A percentile compares a stretch with the other conserved stretches of the same genome.
Conservation (phyloP, 768 basidiomycete species). For the Tulasnella sp. region DNA sequence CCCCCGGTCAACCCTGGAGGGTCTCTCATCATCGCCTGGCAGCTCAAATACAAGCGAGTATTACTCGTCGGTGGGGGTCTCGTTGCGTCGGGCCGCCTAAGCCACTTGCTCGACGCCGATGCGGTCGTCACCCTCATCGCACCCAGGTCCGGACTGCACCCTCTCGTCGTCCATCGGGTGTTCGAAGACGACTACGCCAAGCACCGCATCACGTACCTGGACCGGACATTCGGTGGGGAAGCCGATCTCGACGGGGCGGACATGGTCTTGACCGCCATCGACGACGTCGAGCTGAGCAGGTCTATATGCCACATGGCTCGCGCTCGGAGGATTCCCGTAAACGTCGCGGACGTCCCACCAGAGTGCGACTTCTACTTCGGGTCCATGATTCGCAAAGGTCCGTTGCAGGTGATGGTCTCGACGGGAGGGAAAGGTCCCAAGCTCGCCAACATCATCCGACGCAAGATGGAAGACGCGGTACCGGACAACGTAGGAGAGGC, state of each 20-base stretch:
- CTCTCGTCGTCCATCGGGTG: constrained; percentile 23
- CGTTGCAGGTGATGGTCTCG: constrained; percentile 90
- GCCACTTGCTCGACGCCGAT: constrained; percentile 71
- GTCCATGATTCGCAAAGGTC: constrained; percentile 79
- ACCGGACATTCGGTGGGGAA: constrained; percentile 52
- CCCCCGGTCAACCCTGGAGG: constrained; percentile 31
- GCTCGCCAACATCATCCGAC: constrained; percentile 73
- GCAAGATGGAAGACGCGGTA: constrained; percentile 52
- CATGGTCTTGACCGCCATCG: constrained; percentile 91
- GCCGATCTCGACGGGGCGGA: constrained; percentile 60
- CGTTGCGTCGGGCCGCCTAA: constrained; percentile 79
- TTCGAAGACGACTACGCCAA: constrained; percentile 35
- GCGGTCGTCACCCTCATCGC: constrained; percentile 68
- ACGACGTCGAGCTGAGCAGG: constrained; percentile 61
- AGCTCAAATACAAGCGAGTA: constrained; percentile 70
- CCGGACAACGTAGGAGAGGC: constrained; percentile 64
- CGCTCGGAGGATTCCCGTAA: constrained; percentile 65
- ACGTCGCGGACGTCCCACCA: constrained; percentile 92
- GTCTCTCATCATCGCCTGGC: constrained; percentile 88
- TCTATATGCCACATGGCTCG: constrained; percentile 63
- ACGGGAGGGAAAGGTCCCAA: constrained; percentile 91
- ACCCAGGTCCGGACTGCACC: constrained; percentile 54
- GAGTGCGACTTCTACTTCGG: constrained; percentile 99
- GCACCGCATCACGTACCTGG: constrained; percentile 53
- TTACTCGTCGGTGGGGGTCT: constrained; percentile 91